Evolutionary conservation across 352 stramenopile genomes (phyloP), one percentile per base, ranked within the genome.

Genomic region (Pythium guiyangense): DNA sequence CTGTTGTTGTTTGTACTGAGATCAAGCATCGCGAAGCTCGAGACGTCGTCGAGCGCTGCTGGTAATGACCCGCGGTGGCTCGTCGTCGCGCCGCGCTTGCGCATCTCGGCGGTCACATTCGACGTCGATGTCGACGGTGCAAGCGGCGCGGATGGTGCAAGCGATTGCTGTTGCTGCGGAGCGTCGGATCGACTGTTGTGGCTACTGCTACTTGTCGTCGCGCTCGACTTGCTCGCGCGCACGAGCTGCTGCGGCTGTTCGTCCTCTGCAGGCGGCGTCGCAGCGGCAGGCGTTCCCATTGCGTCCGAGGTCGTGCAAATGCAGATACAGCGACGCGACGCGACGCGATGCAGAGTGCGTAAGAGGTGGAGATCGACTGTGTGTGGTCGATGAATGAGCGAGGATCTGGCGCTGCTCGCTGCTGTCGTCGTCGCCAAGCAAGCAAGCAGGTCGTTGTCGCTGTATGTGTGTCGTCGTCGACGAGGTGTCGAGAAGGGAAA

Each of bases 91-190:
- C 52, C 59, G 45, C 57, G 52, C 20, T 48, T 42, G 12, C 57
- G 57, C 57, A 63, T 63, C 14, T 63, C 57, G 4, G 52, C 46
- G 1, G 49, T 56, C 34, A 53, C 47, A 26, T 63, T 63, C 44
- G 49, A 45, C 47, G 31, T 71, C 43, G 52, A 50, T 15, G 48
- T 20, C 27, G 34, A 40, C 6, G 39, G 31, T 8, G 34, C n/a
- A 14, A 47, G 20, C 42, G 42, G 27, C 15, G 20, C n/a, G 2
- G 42, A 6, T 15, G 42, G 42, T n/a, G 74, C 52, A 70, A 90
- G 49, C 95, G 88, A 66, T 74, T 97, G 25, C 88, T 89, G 34
- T 20, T 39, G 46, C 46, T 49, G 18, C 14, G 8, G 46, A 18
- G 6, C 26, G 37, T 60, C 42, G 5, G 42, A 9, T 12, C 10